phyloP scores from a whole-genome alignment of 495 filamentous ascomycete genomes.

The Talaromyces proteolyticus region DNA sequence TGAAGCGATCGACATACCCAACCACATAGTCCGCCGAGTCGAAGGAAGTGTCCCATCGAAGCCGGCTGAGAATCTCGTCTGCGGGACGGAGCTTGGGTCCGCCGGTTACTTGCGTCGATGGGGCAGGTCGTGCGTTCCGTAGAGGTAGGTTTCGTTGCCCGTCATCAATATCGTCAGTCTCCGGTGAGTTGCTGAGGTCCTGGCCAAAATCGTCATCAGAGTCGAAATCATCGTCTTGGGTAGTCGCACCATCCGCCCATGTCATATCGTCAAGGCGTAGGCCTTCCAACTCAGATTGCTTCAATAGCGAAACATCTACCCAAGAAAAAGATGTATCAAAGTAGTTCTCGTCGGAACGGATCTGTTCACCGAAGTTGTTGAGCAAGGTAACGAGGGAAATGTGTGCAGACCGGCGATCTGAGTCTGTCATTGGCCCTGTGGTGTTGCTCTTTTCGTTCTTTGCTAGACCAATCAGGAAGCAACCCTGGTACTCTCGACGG shows the following conservation, averaged over 20 bases:
- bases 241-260: neutral
- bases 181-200: neutral
- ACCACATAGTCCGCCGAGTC: conserved; percentile 60
- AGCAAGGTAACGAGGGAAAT: conserved; percentile 30
- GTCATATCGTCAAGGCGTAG: conserved; percentile 31
- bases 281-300: conserved; percentile 23
- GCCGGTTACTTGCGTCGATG: neutral
- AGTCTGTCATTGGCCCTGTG: neutral
- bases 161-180: neutral
- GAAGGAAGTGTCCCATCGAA: conserved; percentile 65
- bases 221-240: neutral
- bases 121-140: conserved; percentile 16
- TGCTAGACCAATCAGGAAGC: conserved; percentile 52
- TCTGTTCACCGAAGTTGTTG: conserved; percentile 38
- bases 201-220: conserved; percentile 3
- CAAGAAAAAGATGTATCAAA: conserved; percentile 42
- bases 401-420: conserved; percentile 10
- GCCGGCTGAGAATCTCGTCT: conserved; percentile 63
- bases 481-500: conserved; percentile 37
- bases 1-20: conserved; percentile 71
- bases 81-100: conserved; percentile 7
- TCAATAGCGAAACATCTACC: conserved; percentile 36
- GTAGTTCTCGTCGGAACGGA: conserved; percentile 38
- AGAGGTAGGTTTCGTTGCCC: neutral
- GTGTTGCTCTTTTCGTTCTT: conserved; percentile 9